Evolutionary conservation across 129 eudicot genomes (phyloP).

Genomic region (sunflower (Helianthus annuus)): DNA sequence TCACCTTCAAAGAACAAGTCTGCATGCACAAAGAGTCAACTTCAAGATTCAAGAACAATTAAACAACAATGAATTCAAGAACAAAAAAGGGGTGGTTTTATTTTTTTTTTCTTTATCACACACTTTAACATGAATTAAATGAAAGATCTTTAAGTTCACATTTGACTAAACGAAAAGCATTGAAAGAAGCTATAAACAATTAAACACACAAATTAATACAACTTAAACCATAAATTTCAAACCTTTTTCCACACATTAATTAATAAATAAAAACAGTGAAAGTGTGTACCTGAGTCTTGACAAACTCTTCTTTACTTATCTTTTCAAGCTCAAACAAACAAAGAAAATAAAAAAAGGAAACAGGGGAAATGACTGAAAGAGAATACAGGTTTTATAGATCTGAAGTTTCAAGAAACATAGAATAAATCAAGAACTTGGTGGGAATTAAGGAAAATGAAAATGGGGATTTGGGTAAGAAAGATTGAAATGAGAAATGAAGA

Average conservation of each 20-base stretch:
- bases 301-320: conserved; percentile 97
- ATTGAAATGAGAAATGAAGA: conserved; percentile 29
- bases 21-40: conserved; percentile 47
- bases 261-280: conserved; percentile 17
- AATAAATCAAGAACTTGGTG: conserved; percentile 22
- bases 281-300: conserved; percentile 87
- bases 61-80: conserved; percentile 18
- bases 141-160: conserved; percentile 38
- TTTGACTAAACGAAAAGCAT: conserved; percentile 42
- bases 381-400: conserved; percentile 30
- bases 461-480: conserved; percentile 19
- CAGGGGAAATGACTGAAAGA: not conserved
- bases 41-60: not conserved
- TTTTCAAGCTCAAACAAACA: conserved; percentile 21
- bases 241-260: conserved; percentile 15
- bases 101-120: not conserved
- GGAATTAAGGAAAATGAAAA: conserved; percentile 5
- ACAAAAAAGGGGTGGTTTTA: not conserved
- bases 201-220: not conserved
- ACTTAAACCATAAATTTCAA: conserved; percentile 20
- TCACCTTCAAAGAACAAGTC: conserved; percentile 89
- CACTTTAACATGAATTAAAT: conserved; percentile 26
- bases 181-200: conserved; percentile 22
- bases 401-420: conserved; percentile 20
- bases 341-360: not conserved